These are phyloP conservation scores for Sclerotinia nivalis DNA, from an alignment of 2,329 filamentous ascomycete species.

Conservation along the genomic window DNA sequence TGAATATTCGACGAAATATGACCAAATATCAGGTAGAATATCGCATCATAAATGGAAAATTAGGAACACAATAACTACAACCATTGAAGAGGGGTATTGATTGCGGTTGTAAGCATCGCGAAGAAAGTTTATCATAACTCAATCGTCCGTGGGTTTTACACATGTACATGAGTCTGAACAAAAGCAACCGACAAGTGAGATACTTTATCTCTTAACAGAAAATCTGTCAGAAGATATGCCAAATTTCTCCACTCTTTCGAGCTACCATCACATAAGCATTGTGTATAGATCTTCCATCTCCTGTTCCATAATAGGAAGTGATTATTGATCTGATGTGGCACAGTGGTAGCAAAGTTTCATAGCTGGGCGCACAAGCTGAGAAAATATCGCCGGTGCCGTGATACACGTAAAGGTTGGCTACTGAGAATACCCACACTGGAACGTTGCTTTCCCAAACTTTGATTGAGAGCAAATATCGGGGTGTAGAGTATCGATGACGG, in stretches of 20 bases:
- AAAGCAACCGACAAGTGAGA: not conserved
- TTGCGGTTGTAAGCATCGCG: not conserved
- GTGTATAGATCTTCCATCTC: not conserved
- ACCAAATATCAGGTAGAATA: no score
- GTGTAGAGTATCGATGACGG: not conserved
- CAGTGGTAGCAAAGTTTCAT: not conserved
- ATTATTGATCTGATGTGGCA: not conserved
- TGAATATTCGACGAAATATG: no score
- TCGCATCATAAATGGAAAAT: not conserved
- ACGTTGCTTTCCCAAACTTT: not conserved
- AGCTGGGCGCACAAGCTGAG: not conserved
- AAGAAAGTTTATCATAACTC: not conserved
- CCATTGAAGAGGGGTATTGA: not conserved
- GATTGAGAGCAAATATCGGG: not conserved
- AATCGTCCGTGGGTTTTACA: not conserved
- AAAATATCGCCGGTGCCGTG: not conserved
- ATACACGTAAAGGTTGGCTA: not conserved
- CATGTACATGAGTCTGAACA: not conserved
- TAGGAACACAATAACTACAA: not conserved
- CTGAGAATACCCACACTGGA: no score
- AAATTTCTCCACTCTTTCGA: not conserved
- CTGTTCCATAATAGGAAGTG: not conserved
- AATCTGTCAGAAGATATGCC: not conserved
- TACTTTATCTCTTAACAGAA: not conserved
- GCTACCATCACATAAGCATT: not conserved